These are phyloP conservation scores for Neofusicoccum ribis DNA, from an alignment of 2,329 filamentous ascomycete species.

Conservation along the genomic window DNA sequence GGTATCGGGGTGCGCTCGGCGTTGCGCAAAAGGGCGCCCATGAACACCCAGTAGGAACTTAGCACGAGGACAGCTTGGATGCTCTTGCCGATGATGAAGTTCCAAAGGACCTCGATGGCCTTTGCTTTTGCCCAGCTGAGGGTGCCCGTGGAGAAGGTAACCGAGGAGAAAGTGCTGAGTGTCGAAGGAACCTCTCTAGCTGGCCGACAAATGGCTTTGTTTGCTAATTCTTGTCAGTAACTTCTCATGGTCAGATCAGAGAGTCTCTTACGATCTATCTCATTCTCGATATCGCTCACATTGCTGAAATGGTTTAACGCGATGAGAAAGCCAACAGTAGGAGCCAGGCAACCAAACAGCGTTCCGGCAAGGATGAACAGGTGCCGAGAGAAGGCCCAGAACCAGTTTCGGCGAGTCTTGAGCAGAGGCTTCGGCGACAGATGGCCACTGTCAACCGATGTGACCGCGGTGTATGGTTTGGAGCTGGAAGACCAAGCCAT, in stretches of 20 bases:
- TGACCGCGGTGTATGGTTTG: background rate
- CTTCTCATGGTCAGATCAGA: background rate
- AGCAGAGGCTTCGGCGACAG: slow-evolving; percentile 1
- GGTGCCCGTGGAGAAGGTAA: slow-evolving; percentile 7
- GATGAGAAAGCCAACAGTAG: background rate
- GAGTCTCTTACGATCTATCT: background rate
- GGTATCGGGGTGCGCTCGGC: slow-evolving; percentile 7
- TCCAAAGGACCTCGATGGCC: slow-evolving; percentile 17
- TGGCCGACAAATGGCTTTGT: slow-evolving; percentile 2
- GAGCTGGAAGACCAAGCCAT: background rate
- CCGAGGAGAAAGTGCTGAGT: background rate
- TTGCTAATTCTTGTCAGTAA: background rate
- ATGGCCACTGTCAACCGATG: background rate
- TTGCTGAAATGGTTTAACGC: background rate
- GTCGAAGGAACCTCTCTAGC: background rate
- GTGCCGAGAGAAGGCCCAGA: background rate
- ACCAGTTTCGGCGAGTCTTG: background rate
- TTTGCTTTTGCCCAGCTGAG: slow-evolving; percentile 17
- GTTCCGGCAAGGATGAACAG: background rate
- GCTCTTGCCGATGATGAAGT: slow-evolving; percentile 11
- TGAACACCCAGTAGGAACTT: slow-evolving; percentile 8
- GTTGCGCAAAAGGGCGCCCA: slow-evolving; percentile 12
- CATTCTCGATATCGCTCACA: background rate
- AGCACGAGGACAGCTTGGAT: slow-evolving; percentile 1
- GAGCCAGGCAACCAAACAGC: background rate